Conservation (phyloP, 202 grass and related monocot genomes). For the Bolboschoenoplectus hybrid region DNA sequence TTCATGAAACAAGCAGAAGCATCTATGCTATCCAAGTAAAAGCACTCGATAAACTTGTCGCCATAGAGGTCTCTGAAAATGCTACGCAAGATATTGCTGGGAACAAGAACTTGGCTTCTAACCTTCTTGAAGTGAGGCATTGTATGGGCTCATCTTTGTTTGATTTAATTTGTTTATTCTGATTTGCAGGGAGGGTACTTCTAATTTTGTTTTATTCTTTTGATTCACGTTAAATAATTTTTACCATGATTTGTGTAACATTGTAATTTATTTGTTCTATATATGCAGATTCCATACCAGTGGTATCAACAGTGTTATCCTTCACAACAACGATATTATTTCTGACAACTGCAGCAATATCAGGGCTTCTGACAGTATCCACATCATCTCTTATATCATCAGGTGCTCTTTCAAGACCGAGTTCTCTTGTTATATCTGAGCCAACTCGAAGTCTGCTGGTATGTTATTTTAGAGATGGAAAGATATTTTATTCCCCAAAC, state of each 20-base stretch:
- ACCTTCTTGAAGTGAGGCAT: constrained; percentile 78
- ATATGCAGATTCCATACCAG: constrained; percentile 70
- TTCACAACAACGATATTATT: constrained; percentile 50
- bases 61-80: constrained; percentile 74
- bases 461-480: constrained; percentile 10
- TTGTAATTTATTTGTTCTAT: neutral
- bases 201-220: neutral
- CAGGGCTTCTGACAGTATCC: constrained; percentile 68
- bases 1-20: constrained; percentile 85
- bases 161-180: neutral
- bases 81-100: constrained; percentile 73
- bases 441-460: constrained; percentile 88
- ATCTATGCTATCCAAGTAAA: constrained; percentile 63
- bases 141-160: constrained; percentile 50
- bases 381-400: constrained; percentile 74
- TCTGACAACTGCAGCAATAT: constrained; percentile 43
- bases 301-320: constrained; percentile 60
- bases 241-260: neutral
- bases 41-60: constrained; percentile 58
- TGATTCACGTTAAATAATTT: neutral
- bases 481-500: neutral
- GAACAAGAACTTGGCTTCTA: constrained; percentile 75
- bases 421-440: constrained; percentile 63
- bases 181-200: neutral
- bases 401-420: constrained; percentile 68